Percentiles rank a stretch among this genome's conserved stretches.
phyloP scores from a whole-genome alignment of 306 rosid species.

The Vigna reflexopilosa region DNA sequence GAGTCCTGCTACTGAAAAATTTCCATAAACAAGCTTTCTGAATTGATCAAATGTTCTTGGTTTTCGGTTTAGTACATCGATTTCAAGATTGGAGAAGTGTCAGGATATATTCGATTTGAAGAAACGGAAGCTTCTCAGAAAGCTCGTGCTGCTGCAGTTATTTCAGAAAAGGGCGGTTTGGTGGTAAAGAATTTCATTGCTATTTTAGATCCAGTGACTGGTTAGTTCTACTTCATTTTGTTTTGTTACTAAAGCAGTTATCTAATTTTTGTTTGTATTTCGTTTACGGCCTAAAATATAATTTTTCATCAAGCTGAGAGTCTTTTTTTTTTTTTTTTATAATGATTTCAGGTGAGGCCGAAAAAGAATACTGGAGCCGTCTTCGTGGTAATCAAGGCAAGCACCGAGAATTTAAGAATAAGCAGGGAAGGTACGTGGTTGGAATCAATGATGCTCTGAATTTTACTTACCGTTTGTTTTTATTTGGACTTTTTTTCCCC shows the following conservation, averaged over 20 bases:
- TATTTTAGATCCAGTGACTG: constrained; percentile 77
- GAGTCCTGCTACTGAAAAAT: not conserved
- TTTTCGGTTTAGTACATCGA: constrained; percentile 66
- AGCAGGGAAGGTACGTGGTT: constrained; percentile 75
- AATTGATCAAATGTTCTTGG: constrained; percentile 23
- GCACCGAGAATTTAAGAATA: constrained; percentile 53
- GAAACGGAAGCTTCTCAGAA: constrained; percentile 86
- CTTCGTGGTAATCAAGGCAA: constrained; percentile 76
- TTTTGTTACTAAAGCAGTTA: not conserved
- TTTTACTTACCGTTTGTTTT: not conserved
- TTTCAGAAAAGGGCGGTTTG: constrained; percentile 76
- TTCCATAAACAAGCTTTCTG: not conserved
- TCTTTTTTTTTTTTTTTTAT: not conserved
- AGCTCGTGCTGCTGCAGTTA: constrained; percentile 88
- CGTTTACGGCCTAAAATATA: not conserved
- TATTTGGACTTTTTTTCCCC: not conserved
- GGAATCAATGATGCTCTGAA: not conserved
- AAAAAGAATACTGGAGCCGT: constrained; percentile 80
- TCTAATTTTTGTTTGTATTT: constrained; percentile 16
- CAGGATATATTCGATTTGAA: constrained; percentile 83
- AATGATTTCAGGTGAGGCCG: constrained; percentile 77
- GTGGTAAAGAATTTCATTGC: constrained; percentile 78
- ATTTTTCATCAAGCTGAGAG: constrained; percentile 8
- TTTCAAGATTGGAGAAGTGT: constrained; percentile 85
- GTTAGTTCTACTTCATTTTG: constrained; percentile 46